Percentiles rank a stretch among this genome's conserved stretches.
These are phyloP conservation scores for Aspergillus mulundensis DNA, from an alignment of 495 filamentous ascomycete genomes.

Conservation along the genomic window DNA sequence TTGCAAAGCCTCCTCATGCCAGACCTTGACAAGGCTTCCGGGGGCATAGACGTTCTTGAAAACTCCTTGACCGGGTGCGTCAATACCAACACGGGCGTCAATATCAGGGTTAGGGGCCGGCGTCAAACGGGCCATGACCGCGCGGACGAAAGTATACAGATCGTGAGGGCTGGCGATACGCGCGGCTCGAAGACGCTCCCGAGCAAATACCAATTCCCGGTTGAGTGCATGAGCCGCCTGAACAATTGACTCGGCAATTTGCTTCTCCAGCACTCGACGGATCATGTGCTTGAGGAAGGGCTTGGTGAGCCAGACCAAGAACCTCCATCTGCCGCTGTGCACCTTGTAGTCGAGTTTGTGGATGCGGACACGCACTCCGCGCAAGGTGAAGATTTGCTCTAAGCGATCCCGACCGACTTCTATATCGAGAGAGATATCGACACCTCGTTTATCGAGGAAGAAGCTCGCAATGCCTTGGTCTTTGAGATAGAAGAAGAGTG, in stretches of 20 bases:
- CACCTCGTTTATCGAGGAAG: slow-evolving; percentile 75
- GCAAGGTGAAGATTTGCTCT: slow-evolving; percentile 76
- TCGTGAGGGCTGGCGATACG: slow-evolving; percentile 78
- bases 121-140: slow-evolving; percentile 68
- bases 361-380: slow-evolving; percentile 69
- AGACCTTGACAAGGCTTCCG: slow-evolving; percentile 79
- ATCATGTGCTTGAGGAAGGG: slow-evolving; percentile 78
- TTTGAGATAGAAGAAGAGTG: slow-evolving; percentile 60
- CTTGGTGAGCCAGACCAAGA: slow-evolving; percentile 77
- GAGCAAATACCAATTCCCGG: slow-evolving; percentile 77
- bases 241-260: slow-evolving; percentile 68
- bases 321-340: slow-evolving; percentile 67
- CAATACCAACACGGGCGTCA: slow-evolving; percentile 63
- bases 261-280: slow-evolving; percentile 71
- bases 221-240: slow-evolving; percentile 68
- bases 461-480: slow-evolving; percentile 85
- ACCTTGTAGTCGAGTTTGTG: slow-evolving; percentile 82
- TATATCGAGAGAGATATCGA: slow-evolving; percentile 80
- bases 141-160: slow-evolving; percentile 73
- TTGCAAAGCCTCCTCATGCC: slow-evolving; percentile 70
- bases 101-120: slow-evolving; percentile 70
- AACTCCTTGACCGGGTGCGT: slow-evolving; percentile 57
- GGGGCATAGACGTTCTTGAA: slow-evolving; percentile 86
- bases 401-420: slow-evolving; percentile 70
- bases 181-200: slow-evolving; percentile 81